Evolutionary conservation across 1,284 basidiomycete species (phyloP), one percentile per base, ranked within the genome.

Genomic region (Irpex lacteus): DNA sequence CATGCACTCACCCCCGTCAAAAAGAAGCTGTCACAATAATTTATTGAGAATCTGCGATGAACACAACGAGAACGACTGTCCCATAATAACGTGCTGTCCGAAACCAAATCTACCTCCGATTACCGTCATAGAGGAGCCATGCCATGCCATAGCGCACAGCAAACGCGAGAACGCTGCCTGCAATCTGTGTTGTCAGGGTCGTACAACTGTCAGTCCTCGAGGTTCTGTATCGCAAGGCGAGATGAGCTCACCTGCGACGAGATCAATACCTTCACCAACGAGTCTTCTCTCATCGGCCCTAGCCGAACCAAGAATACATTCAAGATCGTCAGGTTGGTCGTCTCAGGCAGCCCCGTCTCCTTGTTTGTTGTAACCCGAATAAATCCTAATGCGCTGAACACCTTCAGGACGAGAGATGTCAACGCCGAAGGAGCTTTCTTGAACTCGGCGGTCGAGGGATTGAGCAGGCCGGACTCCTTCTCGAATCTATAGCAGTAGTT

Each of bases 251-350:
- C 86, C 81, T 97, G 95, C 6, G 90, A 79, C 34, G 73, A 78
- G 67, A 95, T 91, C 67, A 96, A 74, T n/a, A 85, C 77, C 69
- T 86, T 81, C 18, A 92, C 91, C 38, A 98, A 81, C 32, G 79
- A 81, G 65, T 89, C 89, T 78, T 98, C 95, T 63, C 80, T 82
- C 89, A 95, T 91, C 2, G 92, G 89, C 1, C 95, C 95, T 18
- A 92, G 74, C 37, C 85, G 80, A 18, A 96, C 78, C 38, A 98
- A 81, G 58, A 96, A 82, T 61, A 91, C 83, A 73, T 97, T 98
- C 56, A 96, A 79, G 61, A 98, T 88, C 0, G 96, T 98, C 63
- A 98, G 76, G 74, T 98, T 98, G 26, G 91, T 94, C 7, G 86
- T 82, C 63, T 90, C 88, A 1, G 81, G 88, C 19, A 71, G 73